phyloP scores from a whole-genome alignment of 495 filamentous ascomycete species.

The Amphirosellinia nigrospora region DNA sequence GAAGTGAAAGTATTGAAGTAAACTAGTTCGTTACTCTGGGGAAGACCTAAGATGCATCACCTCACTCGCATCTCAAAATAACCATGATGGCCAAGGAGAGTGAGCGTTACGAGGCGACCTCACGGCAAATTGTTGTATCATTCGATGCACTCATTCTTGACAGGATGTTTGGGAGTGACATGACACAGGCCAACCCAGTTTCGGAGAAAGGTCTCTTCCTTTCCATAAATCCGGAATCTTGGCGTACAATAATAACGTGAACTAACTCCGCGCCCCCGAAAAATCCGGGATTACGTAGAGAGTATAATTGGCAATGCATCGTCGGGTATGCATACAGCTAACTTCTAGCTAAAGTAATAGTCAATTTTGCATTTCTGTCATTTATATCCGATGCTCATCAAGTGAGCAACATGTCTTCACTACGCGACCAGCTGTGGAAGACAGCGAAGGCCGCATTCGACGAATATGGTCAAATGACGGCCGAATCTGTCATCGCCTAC shows the following conservation, averaged over 20 bases:
- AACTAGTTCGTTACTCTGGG: too few species aligned
- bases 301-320: neutral
- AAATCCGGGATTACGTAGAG: neutral
- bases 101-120: too few species aligned
- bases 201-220: neutral
- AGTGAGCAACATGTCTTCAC: neutral
- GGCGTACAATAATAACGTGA: too few species aligned
- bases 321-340: neutral
- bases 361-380: neutral
- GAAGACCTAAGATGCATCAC: too few species aligned
- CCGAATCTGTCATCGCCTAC: constrained; percentile 30
- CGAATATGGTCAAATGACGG: constrained; percentile 32
- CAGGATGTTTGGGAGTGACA: too few species aligned
- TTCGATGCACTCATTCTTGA: too few species aligned
- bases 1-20: too few species aligned
- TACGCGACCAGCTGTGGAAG: constrained; percentile 35
- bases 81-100: too few species aligned
- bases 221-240: neutral
- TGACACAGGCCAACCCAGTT: too few species aligned
- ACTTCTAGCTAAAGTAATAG: neutral
- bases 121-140: too few species aligned
- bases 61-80: too few species aligned
- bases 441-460: constrained; percentile 32
- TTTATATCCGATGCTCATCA: neutral
- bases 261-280: neutral